Evolutionary conservation across 192 early-diverging fungal genomes (phyloP).

Genomic region (Backusella australiensis): DNA sequence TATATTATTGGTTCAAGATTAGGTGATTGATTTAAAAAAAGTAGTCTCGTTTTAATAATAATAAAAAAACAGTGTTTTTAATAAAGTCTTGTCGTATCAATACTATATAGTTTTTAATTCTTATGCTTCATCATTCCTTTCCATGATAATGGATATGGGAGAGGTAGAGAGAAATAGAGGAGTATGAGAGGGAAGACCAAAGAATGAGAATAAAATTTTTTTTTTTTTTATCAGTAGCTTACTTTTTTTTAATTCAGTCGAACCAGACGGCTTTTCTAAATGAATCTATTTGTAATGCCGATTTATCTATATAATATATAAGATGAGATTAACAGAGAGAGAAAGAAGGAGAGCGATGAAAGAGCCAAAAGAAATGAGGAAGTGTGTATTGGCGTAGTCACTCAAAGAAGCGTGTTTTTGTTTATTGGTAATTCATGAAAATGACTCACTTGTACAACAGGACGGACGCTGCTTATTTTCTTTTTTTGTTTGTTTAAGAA

Average conservation of each 20-base stretch:
- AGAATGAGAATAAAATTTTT: not conserved
- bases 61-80: not conserved
- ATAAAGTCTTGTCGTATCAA: too few species aligned
- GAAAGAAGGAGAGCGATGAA: not conserved
- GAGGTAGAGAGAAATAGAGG: not conserved
- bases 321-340: not conserved
- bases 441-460: not conserved
- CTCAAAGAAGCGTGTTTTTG: not conserved
- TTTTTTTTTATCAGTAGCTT: not conserved
- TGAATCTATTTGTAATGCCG: too few species aligned
- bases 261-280: too few species aligned
- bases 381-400: not conserved
- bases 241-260: not conserved
- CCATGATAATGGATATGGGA: not conserved
- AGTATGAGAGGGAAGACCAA: not conserved
- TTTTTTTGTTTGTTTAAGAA: not conserved
- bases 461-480: not conserved
- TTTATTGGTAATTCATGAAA: not conserved
- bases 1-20: not conserved
- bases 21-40: not conserved
- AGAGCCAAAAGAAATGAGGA: not conserved
- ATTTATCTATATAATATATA: not conserved
- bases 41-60: not conserved
- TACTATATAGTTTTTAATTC: too few species aligned
- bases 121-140: not conserved